Evolutionary conservation across 805 yeast genomes (phyloP), one percentile per base, ranked within the genome.

Genomic region (Kregervanrija delftensis): DNA sequence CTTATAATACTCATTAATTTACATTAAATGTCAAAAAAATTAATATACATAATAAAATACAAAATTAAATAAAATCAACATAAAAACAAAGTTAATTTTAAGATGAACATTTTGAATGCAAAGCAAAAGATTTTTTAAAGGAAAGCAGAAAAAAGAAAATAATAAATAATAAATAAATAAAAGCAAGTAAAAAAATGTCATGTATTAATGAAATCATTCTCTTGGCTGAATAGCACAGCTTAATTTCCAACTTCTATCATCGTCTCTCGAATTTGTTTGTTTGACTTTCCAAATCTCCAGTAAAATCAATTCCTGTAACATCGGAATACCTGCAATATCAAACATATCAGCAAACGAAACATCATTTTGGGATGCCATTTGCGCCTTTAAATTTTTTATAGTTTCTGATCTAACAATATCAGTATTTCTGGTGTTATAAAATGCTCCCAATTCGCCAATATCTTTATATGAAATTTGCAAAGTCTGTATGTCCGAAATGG

Each of bases 221-320:
- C 80, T 59, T 9, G 81, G 79, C 48, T 77, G 82, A 35, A 81
- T 69, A 30, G 64, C 60, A 55, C 85, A 76, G 64, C 90, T 83
- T 58, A 83, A 66, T 44, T 80, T 74, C 84, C 90, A 84, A 4
- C 82, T 79, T 51, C 93, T 68, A 52, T 85, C 90, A 36, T 73
- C 77, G 46, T 81, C 84, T 34, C 71, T 66, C 46, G 71, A 61
- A 58, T 79, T 79, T 46, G 79, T 64, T 51, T 77, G 84, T 47
- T 77, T 70, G 11, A 83, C 81, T 49, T 81, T 76, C 87, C 89
- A 80, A 30, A 83, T 69, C 55, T 85, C 91, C 36, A 79, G 64
- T 39, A 86, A 58, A 10, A 83, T 73, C 50, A 81, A 72, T 55
- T 85, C 81, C 54, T 76, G 81, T 47, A 76, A 63, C 10, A 65